Conservation (phyloP, 805 yeast species). For the Monosporozyma solicola region DNA sequence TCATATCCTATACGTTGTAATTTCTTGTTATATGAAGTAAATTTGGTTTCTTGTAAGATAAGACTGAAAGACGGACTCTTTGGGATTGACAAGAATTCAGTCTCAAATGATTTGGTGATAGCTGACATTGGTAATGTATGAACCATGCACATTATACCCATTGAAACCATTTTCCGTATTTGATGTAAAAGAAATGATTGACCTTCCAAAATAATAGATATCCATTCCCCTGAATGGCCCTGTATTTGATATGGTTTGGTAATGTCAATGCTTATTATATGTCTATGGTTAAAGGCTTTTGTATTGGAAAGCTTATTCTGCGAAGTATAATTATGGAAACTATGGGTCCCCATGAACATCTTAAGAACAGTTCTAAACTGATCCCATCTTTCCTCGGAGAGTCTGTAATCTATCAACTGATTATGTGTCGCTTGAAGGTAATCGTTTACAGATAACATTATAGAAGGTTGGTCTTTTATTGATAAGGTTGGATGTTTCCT, state of each 20-base stretch:
- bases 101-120: slow-evolving; percentile 58
- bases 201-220: slow-evolving; percentile 83
- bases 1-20: slow-evolving; percentile 48
- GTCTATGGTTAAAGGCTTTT: slow-evolving; percentile 51
- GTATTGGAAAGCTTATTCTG: slow-evolving; percentile 57
- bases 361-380: slow-evolving; percentile 6
- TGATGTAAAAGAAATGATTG: slow-evolving; percentile 94
- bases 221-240: slow-evolving; percentile 45
- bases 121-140: slow-evolving; percentile 64
- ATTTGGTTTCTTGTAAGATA: slow-evolving; percentile 74
- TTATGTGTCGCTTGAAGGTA: neutral
- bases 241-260: slow-evolving; percentile 70
- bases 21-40: slow-evolving; percentile 62
- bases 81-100: slow-evolving; percentile 55
- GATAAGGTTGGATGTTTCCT: neutral
- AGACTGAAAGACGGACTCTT: slow-evolving; percentile 90
- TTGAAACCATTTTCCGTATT: slow-evolving; percentile 87
- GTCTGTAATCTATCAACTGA: neutral
- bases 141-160: slow-evolving; percentile 71
- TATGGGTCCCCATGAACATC: slow-evolving; percentile 84
- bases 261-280: slow-evolving; percentile 63
- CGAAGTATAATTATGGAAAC: slow-evolving; percentile 77
- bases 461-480: neutral
- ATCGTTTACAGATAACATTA: neutral
- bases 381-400: neutral